Evolutionary conservation across 2,329 filamentous ascomycete genomes (phyloP).

Genomic region (Neophaeococcomyces mojaviensis): DNA sequence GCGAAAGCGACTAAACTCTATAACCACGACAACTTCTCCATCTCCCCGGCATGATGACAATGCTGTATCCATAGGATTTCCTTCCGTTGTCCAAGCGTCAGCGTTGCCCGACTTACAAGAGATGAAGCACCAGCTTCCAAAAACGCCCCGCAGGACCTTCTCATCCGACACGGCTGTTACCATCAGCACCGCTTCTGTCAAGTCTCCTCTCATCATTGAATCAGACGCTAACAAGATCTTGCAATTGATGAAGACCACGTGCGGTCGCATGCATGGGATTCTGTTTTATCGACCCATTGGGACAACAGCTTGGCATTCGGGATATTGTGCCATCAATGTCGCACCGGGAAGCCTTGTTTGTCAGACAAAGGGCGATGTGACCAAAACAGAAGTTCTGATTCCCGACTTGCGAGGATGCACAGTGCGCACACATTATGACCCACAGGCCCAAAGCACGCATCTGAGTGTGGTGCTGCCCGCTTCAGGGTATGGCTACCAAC

Average conservation of each 20-base stretch:
- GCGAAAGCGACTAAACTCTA: conserved; percentile 29
- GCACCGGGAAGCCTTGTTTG: conserved; percentile 44
- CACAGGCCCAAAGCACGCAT: conserved; percentile 38
- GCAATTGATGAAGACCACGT: conserved; percentile 46
- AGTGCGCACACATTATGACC: conserved; percentile 41
- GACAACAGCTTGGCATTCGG: conserved; percentile 40
- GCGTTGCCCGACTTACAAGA: conserved; percentile 27
- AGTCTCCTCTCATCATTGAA: conserved; percentile 33
- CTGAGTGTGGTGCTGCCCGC: conserved; percentile 43
- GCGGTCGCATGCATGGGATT: conserved; percentile 46
- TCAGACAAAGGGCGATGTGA: conserved; percentile 43
- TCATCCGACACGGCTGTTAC: conserved; percentile 17
- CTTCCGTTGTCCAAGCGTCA: conserved; percentile 39
- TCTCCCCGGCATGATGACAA: conserved; percentile 33
- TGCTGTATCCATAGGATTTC: conserved; percentile 39
- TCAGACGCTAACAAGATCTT: conserved; percentile 42
- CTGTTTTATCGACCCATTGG: conserved; percentile 41
- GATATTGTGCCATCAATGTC: conserved; percentile 46
- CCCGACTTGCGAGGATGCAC: conserved; percentile 44
- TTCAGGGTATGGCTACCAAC: conserved; percentile 40
- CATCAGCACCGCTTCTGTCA: conserved; percentile 15
- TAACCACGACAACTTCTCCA: conserved; percentile 27
- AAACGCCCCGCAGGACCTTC: conserved; percentile 18
- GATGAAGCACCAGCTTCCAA: conserved; percentile 26
- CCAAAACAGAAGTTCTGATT: conserved; percentile 41